Evolutionary conservation across 73 alveolate species (phyloP), one percentile per base, ranked within the genome.

Genomic region (Paramecium biaurelia): DNA sequence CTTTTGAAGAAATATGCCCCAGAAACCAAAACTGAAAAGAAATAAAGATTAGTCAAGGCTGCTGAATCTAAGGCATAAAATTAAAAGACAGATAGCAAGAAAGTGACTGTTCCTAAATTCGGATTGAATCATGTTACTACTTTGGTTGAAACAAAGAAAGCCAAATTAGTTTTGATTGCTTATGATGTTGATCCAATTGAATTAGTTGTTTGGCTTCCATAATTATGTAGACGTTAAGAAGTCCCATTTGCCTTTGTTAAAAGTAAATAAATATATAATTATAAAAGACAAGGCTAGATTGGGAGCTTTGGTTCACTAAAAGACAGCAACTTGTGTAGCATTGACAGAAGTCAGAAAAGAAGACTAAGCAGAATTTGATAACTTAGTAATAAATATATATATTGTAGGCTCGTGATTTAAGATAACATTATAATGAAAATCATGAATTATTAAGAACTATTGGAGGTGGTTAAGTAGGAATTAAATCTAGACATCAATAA

Each of bases 171-270:
- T 43, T 95, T 96, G 63, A 98, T 98, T 82, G 99, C 99, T 67
- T 99, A 97, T 93, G 99, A 98, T 92, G 99, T 98, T 85, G 99
- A 97, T 89, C 99, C 99, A 24, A 95, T 98, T 70, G 99, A 97
- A 95, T 93, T 98, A 76, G 98, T 98, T 70, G 97, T 97, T 95
- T 96, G 94, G 97, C 97, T 98, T 56, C 99, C 99, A 53, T 96
- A 98, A 92, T 97, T 98, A 92, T 98, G 99, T 97, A 97, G 98
- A 95, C 94, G 96, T 93, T 97, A 94, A 99, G 99, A 95, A 56
- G 95, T 98, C 74, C 99, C 99, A 84, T 98, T 96, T 95, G 94
- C 96, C 79, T 92, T 98, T 93, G 98, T 98, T 56, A 97, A 97
- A 92, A 96, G 99, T 47, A 89, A 26, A 68, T n/a, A 42, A 21